A percentile compares a stretch with the other conserved stretches of the same genome.
These are phyloP conservation scores for Circinella umbellata DNA, from an alignment of 371 early-diverging fungal species.

Conservation along the genomic window DNA sequence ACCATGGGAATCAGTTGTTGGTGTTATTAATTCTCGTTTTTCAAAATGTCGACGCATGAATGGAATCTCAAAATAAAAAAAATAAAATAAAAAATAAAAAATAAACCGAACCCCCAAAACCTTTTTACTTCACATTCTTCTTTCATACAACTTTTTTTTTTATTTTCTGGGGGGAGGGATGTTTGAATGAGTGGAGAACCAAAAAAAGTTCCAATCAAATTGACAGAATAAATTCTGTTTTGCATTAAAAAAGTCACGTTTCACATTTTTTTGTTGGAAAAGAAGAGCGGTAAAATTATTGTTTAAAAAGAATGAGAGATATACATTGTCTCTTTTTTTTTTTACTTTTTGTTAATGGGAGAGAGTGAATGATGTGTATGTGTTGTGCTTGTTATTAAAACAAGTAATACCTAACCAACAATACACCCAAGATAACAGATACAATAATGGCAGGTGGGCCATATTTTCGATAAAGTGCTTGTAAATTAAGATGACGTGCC, in stretches of 20 bases:
- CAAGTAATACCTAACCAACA: slow-evolving; percentile 78
- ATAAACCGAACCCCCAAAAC: background rate
- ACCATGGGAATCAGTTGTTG: background rate
- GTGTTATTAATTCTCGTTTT: background rate
- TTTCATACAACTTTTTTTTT: background rate
- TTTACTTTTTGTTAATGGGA: no score
- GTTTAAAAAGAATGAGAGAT: no score
- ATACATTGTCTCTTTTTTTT: no score
- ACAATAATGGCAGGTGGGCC: slow-evolving; percentile 88
- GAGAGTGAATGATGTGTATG: background rate
- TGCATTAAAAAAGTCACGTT: background rate
- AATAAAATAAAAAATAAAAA: background rate
- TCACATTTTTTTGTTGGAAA: background rate
- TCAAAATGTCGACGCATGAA: slow-evolving; percentile 2
- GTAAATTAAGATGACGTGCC: slow-evolving; percentile 82
- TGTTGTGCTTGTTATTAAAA: slow-evolving; percentile 40
- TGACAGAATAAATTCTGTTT: background rate
- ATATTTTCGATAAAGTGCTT: slow-evolving; percentile 92
- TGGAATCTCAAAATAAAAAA: background rate
- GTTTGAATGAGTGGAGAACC: no score
- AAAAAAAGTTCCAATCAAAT: background rate
- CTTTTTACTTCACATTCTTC: background rate
- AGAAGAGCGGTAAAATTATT: no score
- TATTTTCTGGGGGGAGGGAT: background rate
- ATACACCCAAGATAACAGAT: slow-evolving; percentile 77